Base-by-base conservation (phyloP, 208 protist genomes). In the Acanthamoeba royreba region DNA sequence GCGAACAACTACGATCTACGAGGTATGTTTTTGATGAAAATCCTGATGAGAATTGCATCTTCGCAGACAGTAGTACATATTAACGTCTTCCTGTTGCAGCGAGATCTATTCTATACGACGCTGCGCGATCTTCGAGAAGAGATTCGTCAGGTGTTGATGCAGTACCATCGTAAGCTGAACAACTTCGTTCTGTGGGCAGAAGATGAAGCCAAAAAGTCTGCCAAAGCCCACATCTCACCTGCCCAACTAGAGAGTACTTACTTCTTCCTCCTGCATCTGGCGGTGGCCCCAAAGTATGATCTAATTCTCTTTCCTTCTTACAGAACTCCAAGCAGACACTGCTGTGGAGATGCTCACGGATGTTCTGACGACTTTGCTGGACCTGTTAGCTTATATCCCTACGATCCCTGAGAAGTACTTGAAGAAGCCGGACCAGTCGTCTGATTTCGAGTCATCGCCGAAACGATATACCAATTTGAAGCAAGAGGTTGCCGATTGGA, bases 91-190 rank as follows among this genome's bases (percentile, higher is more conserved):
- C n/a, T n/a, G n/a, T n/a, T n/a, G 5, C 40, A 81, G 69, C 31
- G 38, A 11, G 69, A 81, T 25, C 38, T 81, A 25, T 81, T 81
- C 69, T 81, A 81, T 28, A 38, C 11, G 11, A 81, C 69, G 31
- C 4, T 81, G 69, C 22, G 69, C 8, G 69, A 81, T 42, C 69
- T 81, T 33, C 69, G 69, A 4, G 69, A 81, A 42, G 69, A 81
- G 9, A 42, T 81, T 33, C 33, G 69, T 0, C 69, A 81, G 38
- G 69, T 81, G 69, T 42, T 81, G 69, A 3, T 81, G 69, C 69
- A 81, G 69, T 81, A 81, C 40, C 69, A 81, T 42, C 69, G 69
- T 42, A 81, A 81, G 69, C 69, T 81, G 40, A 47, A 81, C 69
- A 81, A 81, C 38, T 81, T 47, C 38, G 69, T 81, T 33, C 25